These are phyloP conservation scores for Agarophyton chilense DNA, from an alignment of 23 red algal species.

Conservation along the genomic window DNA sequence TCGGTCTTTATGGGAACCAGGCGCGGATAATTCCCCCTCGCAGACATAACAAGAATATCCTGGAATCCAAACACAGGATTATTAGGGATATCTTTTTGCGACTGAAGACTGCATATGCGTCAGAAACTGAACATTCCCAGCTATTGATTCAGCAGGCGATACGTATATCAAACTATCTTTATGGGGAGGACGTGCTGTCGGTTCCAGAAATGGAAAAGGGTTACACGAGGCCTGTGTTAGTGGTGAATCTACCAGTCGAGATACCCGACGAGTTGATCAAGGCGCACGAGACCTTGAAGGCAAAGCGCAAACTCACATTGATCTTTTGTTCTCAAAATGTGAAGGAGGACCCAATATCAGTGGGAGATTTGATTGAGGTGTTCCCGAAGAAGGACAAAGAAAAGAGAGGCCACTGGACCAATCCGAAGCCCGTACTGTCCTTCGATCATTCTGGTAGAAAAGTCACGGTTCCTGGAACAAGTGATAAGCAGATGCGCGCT, in stretches of 20 bases:
- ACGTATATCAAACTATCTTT: background rate
- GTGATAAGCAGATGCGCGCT: background rate
- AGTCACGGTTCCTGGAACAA: slow-evolving; percentile 28
- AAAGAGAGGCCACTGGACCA: background rate
- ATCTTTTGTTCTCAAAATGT: background rate
- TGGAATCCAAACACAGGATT: no score
- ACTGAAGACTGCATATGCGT: no score
- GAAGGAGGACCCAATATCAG: no score
- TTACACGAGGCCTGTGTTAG: background rate
- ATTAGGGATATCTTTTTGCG: no score
- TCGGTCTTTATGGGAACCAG: background rate
- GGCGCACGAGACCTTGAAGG: no score
- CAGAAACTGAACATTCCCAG: no score
- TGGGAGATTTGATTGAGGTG: background rate
- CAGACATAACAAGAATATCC: no score
- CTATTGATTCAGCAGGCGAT: background rate
- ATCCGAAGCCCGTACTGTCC: no score
- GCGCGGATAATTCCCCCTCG: background rate
- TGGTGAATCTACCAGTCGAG: background rate
- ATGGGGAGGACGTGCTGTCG: background rate
- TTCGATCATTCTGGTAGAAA: background rate
- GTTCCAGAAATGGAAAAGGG: background rate
- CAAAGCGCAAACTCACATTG: no score
- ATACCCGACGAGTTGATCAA: background rate
- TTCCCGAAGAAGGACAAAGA: background rate